A percentile compares a stretch with the other conserved stretches of the same genome.
phyloP scores from a whole-genome alignment of 768 basidiomycete genomes.

The Trametes cingulata region DNA sequence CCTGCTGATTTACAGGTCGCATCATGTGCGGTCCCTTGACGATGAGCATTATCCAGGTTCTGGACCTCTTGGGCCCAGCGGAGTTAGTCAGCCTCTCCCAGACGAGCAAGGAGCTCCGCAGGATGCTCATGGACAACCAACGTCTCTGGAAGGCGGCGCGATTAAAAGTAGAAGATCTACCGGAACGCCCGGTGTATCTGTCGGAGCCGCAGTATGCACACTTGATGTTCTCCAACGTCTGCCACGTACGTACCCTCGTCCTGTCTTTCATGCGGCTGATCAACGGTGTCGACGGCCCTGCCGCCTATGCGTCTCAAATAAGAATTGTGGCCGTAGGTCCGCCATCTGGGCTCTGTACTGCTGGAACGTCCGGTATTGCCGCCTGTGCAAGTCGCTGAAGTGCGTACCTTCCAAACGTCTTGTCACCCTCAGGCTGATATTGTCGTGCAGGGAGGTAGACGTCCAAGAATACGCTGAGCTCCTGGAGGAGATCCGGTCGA shows the following conservation, averaged over 20 bases:
- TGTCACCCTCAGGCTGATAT: not conserved
- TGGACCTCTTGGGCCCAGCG: slow-evolving; percentile 38
- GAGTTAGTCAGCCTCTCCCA: slow-evolving; percentile 43
- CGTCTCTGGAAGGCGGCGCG: slow-evolving; percentile 18
- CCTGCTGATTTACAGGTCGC: no score
- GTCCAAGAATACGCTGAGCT: not conserved
- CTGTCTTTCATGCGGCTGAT: not conserved
- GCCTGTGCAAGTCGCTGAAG: not conserved
- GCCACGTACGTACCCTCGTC: slow-evolving; percentile 32
- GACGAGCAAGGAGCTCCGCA: slow-evolving; percentile 38
- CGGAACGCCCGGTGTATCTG: slow-evolving; percentile 13
- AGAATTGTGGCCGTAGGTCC: not conserved
- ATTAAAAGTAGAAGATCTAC: slow-evolving; percentile 7
- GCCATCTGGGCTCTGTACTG: not conserved
- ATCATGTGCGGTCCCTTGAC: not conserved
- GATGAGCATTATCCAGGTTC: slow-evolving; percentile 34
- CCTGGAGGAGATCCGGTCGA: not conserved
- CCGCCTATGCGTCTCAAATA: no score
- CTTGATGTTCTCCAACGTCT: slow-evolving; percentile 26
- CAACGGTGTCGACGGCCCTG: no score
- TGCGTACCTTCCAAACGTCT: not conserved
- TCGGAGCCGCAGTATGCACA: slow-evolving; percentile 13
- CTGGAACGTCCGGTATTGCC: not conserved
- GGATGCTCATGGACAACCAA: slow-evolving; percentile 31
- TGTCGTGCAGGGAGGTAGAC: not conserved